A percentile compares a stretch with the other conserved stretches of the same genome.
Evolutionary conservation across 805 yeast species (phyloP).

Genomic region (Saturnispora diversa): DNA sequence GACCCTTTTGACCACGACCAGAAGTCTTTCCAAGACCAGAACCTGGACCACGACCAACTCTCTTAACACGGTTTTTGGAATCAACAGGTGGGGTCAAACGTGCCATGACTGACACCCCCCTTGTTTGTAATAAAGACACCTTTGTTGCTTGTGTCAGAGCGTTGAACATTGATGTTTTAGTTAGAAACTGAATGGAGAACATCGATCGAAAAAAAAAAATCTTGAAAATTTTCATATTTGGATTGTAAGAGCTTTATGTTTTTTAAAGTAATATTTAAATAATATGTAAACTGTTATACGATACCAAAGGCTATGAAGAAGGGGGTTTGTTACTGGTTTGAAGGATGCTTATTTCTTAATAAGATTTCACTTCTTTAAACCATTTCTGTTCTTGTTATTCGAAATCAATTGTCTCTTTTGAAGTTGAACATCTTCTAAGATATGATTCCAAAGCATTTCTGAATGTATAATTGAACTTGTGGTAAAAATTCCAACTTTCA

Average conservation of each 20-base stretch:
- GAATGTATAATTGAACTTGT: constrained; percentile 12
- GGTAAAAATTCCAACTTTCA: constrained; percentile 11
- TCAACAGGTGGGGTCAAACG: constrained; percentile 51
- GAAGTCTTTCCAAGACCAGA: constrained; percentile 90
- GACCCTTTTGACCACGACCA: constrained; percentile 98
- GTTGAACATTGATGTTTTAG: background rate
- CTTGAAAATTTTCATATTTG: too few relatives aligned
- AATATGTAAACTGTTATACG: too few relatives aligned
- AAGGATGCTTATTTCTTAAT: too few relatives aligned
- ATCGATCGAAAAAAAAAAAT: too few relatives aligned
- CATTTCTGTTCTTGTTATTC: too few relatives aligned
- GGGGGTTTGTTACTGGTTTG: too few relatives aligned
- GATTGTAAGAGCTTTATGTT: too few relatives aligned
- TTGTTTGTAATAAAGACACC: constrained; percentile 2
- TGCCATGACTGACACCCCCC: constrained; percentile 42
- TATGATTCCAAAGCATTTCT: constrained; percentile 11
- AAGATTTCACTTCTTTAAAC: too few relatives aligned
- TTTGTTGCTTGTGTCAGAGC: background rate
- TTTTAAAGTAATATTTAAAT: too few relatives aligned
- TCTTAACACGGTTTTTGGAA: constrained; percentile 51
- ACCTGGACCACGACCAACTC: constrained; percentile 95
- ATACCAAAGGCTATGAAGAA: too few relatives aligned
- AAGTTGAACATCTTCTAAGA: constrained; percentile 5
- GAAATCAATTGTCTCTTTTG: background rate
- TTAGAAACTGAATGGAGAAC: too few relatives aligned